Conservation (phyloP, 1,284 basidiomycete genomes). For the Paramarasmius palmivorus region DNA sequence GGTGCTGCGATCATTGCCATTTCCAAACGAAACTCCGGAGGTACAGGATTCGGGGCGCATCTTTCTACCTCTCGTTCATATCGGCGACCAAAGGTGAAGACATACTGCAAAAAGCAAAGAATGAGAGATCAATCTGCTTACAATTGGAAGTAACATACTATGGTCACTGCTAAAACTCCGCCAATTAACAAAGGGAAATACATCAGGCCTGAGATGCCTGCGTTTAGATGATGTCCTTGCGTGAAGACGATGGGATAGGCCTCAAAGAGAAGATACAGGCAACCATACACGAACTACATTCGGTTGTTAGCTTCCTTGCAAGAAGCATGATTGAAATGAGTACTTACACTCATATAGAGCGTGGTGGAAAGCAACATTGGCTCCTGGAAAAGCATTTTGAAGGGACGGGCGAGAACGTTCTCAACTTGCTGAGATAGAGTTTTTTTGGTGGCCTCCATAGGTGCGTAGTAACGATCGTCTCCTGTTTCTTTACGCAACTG, state of each 20-base stretch:
- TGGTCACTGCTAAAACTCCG: constrained; percentile 43
- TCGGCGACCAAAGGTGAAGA: constrained; percentile 52
- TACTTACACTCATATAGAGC: constrained; percentile 62
- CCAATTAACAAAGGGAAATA: constrained; percentile 60
- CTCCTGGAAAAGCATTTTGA: constrained; percentile 70
- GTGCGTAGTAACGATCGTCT: constrained; percentile 62
- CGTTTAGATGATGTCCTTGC: constrained; percentile 50
- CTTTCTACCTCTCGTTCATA: constrained; percentile 48
- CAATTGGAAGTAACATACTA: constrained; percentile 33
- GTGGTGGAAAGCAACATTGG: constrained; percentile 78
- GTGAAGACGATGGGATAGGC: constrained; percentile 62
- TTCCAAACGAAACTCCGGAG: constrained; percentile 67
- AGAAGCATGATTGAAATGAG: constrained; percentile 1
- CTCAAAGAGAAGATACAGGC: constrained; percentile 62
- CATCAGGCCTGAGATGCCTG: constrained; percentile 50
- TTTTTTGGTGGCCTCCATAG: constrained; percentile 43
- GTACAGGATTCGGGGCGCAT: constrained; percentile 53
- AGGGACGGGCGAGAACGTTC: constrained; percentile 59
- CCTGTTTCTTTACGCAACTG: constrained; percentile 54
- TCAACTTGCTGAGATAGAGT: constrained; percentile 44
- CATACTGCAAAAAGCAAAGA: constrained; percentile 40
- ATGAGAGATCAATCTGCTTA: constrained; percentile 26
- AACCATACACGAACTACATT: constrained; percentile 59
- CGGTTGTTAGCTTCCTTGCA: constrained; percentile 19
- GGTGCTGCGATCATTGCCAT: constrained; percentile 57